Evolutionary conservation across 768 basidiomycete genomes (phyloP).

Genomic region (Tephrocybe sp.): DNA sequence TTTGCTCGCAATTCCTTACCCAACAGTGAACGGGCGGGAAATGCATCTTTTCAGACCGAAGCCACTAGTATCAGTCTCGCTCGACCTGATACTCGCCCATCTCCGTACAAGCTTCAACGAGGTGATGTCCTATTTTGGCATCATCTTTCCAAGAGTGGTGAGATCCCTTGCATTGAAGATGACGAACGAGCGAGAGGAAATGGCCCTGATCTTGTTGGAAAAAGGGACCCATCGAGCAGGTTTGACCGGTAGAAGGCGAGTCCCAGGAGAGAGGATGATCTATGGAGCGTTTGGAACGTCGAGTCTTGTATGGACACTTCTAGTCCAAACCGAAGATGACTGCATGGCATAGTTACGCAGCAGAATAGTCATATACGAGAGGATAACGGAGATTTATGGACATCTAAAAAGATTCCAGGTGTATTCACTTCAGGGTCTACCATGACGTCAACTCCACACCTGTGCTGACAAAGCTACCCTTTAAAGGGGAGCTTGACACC

Average conservation of each 20-base stretch:
- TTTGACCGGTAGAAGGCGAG: constrained; percentile 32
- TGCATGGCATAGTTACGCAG: too few relatives aligned
- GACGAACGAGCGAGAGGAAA: constrained; percentile 51
- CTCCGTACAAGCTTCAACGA: constrained; percentile 40
- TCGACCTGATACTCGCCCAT: constrained; percentile 18
- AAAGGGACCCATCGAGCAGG: too few relatives aligned
- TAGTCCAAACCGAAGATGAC: too few relatives aligned
- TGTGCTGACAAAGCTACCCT: too few relatives aligned
- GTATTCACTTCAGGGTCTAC: too few relatives aligned
- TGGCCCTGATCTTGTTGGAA: constrained; percentile 16
- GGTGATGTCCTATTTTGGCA: constrained; percentile 78
- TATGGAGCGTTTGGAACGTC: too few relatives aligned
- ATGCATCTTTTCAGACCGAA: too few relatives aligned
- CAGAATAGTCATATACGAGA: too few relatives aligned
- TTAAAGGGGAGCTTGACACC: neutral
- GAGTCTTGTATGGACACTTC: too few relatives aligned
- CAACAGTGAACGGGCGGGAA: constrained; percentile 9
- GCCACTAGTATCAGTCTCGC: constrained; percentile 14
- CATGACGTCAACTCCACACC: too few relatives aligned
- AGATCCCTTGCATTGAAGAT: constrained; percentile 67
- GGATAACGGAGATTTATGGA: too few relatives aligned
- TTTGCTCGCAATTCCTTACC: constrained; percentile 16
- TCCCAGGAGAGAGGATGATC: constrained; percentile 7
- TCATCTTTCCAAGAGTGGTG: constrained; percentile 66
- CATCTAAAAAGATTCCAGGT: too few relatives aligned